Conservation (phyloP, 345 rosid genomes). For the Salix suchowensis region DNA sequence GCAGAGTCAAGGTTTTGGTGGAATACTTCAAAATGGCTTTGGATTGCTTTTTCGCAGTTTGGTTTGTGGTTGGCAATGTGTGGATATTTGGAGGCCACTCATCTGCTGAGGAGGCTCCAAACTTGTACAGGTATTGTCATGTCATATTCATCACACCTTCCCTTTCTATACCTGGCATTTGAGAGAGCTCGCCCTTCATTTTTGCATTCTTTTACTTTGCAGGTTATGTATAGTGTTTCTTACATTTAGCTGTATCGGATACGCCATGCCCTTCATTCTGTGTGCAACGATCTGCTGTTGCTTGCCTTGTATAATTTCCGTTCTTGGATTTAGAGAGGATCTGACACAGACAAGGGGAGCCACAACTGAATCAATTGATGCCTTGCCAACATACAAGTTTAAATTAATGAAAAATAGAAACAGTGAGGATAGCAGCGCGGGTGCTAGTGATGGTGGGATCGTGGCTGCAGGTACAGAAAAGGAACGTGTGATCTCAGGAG, state of each 20-base stretch:
- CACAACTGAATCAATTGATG: slow-evolving; percentile 76
- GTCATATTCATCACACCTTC: neutral
- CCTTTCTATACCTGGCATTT: neutral
- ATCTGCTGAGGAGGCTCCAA: slow-evolving; percentile 82
- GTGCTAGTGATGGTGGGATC: slow-evolving; percentile 64
- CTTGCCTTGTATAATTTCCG: slow-evolving; percentile 86
- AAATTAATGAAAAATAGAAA: slow-evolving; percentile 65
- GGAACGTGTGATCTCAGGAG: slow-evolving; percentile 77
- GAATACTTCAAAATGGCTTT: slow-evolving; percentile 94
- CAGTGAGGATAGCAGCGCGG: slow-evolving; percentile 39
- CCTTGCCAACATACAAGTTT: slow-evolving; percentile 88
- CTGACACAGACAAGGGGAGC: slow-evolving; percentile 85
- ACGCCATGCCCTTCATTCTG: slow-evolving; percentile 96
- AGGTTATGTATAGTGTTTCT: slow-evolving; percentile 98
- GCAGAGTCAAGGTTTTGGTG: slow-evolving; percentile 72
- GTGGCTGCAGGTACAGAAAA: slow-evolving; percentile 90
- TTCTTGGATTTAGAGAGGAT: slow-evolving; percentile 93
- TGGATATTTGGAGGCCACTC: slow-evolving; percentile 98
- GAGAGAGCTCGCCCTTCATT: slow-evolving; percentile 3
- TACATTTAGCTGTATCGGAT: slow-evolving; percentile 90
- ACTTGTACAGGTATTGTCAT: slow-evolving; percentile 70
- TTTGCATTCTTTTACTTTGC: slow-evolving; percentile 20
- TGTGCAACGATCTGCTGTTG: slow-evolving; percentile 98
- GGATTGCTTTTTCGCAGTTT: slow-evolving; percentile 98
- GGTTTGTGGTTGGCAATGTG: slow-evolving; percentile 99